Evolutionary conservation across 345 rosid species (phyloP).

Genomic region (Eucalyptus brandiana): DNA sequence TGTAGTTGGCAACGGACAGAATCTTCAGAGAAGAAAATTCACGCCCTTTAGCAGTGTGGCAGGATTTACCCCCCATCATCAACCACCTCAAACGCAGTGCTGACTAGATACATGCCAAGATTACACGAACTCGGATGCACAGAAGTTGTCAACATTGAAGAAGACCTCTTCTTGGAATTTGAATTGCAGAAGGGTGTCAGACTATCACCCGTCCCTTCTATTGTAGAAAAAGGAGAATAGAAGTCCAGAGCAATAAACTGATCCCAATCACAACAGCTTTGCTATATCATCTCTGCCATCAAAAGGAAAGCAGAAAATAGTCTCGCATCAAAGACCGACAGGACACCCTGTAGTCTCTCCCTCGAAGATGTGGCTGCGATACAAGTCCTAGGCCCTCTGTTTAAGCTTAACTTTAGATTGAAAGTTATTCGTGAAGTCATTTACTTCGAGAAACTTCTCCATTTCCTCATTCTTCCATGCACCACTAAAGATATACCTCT

Average conservation of each 20-base stretch:
- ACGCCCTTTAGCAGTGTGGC: not conserved
- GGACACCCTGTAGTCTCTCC: slow-evolving; percentile 35
- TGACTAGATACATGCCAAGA: slow-evolving; percentile 46
- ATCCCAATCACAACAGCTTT: slow-evolving; percentile 29
- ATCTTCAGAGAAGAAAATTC: slow-evolving; percentile 38
- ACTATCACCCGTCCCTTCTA: slow-evolving; percentile 10
- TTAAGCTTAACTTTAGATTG: slow-evolving; percentile 7
- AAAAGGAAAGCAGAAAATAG: slow-evolving; percentile 57
- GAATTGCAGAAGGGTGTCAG: slow-evolving; percentile 8
- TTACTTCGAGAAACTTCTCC: slow-evolving; percentile 18
- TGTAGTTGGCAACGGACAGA: slow-evolving; percentile 29
- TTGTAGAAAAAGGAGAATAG: slow-evolving; percentile 19
- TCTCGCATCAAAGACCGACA: slow-evolving; percentile 57
- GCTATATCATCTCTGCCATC: slow-evolving; percentile 17
- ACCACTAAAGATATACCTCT: slow-evolving; percentile 33
- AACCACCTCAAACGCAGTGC: slow-evolving; percentile 14
- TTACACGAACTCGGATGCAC: slow-evolving; percentile 40
- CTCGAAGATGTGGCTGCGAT: slow-evolving; percentile 11
- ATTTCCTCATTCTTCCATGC: slow-evolving; percentile 56
- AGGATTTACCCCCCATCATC: slow-evolving; percentile 1
- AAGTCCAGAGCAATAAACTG: slow-evolving; percentile 64
- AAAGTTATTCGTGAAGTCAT: not conserved
- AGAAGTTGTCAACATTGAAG: slow-evolving; percentile 27
- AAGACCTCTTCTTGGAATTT: slow-evolving; percentile 17
- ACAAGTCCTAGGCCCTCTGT: slow-evolving; percentile 6